Evolutionary conservation across 164 flowering plant genomes (phyloP).

Genomic region (Stephania japonica): DNA sequence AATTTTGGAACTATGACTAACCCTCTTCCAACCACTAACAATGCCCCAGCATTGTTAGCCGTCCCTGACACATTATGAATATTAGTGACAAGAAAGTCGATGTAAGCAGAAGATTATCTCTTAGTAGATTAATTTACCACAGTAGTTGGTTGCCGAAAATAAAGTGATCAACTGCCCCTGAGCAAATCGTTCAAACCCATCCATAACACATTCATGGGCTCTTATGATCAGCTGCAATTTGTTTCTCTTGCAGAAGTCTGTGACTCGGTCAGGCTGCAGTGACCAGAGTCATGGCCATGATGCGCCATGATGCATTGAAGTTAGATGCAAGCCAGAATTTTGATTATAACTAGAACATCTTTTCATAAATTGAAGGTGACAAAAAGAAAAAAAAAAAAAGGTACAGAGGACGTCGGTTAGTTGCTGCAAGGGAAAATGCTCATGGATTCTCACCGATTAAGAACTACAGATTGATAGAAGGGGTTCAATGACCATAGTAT

Average conservation of each 20-base stretch:
- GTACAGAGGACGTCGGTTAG: background rate
- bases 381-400: background rate
- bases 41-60: slow-evolving; percentile 96
- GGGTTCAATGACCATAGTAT: background rate
- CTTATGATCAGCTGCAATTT: slow-evolving; percentile 92
- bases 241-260: slow-evolving; percentile 92
- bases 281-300: background rate
- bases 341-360: background rate
- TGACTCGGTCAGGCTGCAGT: slow-evolving; percentile 92
- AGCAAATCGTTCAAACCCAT: slow-evolving; percentile 97
- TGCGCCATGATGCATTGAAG: background rate
- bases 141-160: slow-evolving; percentile 96
- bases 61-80: slow-evolving; percentile 52
- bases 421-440: background rate
- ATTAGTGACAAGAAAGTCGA: background rate
- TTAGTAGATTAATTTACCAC: slow-evolving; percentile 47
- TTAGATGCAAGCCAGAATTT: background rate
- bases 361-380: background rate
- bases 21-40: slow-evolving; percentile 89
- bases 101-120: background rate
- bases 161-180: slow-evolving; percentile 97
- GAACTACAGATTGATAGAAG: background rate
- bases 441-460: background rate
- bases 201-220: slow-evolving; percentile 99
- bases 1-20: slow-evolving; percentile 91